Base-by-base conservation (phyloP, 805 yeast genomes). In the Candida nemodendra region DNA sequence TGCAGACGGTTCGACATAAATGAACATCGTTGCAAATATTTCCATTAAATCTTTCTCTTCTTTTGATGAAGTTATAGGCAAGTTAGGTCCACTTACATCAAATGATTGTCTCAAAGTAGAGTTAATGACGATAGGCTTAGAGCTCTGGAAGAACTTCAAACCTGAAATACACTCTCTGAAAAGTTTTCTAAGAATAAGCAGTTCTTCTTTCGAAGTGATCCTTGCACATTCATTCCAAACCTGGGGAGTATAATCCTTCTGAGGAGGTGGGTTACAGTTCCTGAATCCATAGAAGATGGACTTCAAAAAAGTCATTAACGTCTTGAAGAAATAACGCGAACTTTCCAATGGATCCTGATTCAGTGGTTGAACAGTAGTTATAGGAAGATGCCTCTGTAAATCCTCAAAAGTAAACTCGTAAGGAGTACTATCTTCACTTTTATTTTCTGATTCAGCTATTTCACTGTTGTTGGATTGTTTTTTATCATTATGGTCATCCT, bases 1-100 rank as follows among this genome's bases (percentile, higher is more conserved):
- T 0, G 97, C 85, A 1, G 98, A 89, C 15, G 95, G 90, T 56
- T 95, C 99, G 38, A 95, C 76, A 56, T 88, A 95, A 49, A 89
- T 86, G 62, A 88, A 93, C 51, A 93, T 86, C 1, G 95, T 84
- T 0, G 96, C 96, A 57, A 93, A 79, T 3, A 89, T 82, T 56
- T 95, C 99, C 96, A 93, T 89, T 41, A 90, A 68, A 52, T 93
- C 99, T 51, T 90, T 88, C 41, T 90, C 96, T 54, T 91, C 98
- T 50, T 88, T 89, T 1, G 95, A 80, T 0, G 95, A 85, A 1
- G 90, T 79, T 9, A 87, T 84, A 4, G 96, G 95, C 26, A 86
- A 63, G 41, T 83, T 83, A 4, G 95, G 91, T 7, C 89, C 91
- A 12, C 84, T 77, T 2, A 84, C 74, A 42, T 84, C 85, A 56